These are phyloP conservation scores for Globisporangium recalcitrans DNA, from an alignment of 352 stramenopile species.

Conservation along the genomic window DNA sequence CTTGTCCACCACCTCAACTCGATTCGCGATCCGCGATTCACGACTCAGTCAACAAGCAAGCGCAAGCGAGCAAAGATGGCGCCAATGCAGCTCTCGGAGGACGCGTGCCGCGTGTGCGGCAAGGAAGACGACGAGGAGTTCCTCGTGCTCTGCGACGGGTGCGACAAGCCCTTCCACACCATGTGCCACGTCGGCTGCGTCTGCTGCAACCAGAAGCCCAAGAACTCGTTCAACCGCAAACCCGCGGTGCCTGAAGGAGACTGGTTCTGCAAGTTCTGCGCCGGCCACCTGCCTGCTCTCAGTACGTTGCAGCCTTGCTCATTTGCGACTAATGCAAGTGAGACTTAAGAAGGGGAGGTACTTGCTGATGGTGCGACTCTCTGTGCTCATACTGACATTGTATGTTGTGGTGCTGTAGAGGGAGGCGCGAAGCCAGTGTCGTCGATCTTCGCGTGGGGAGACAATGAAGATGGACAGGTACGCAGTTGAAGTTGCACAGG, in stretches of 20 bases:
- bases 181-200: constrained; percentile 68
- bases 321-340: background rate
- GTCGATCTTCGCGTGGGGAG: constrained; percentile 62
- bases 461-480: constrained; percentile 81
- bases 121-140: constrained; percentile 72
- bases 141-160: constrained; percentile 78
- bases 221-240: constrained; percentile 74
- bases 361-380: background rate
- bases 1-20: background rate
- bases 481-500: background rate
- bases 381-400: background rate
- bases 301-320: constrained; percentile 22
- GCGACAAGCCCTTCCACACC: constrained; percentile 71
- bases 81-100: constrained; percentile 36
- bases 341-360: background rate
- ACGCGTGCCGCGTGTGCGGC: constrained; percentile 78
- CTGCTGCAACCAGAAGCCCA: constrained; percentile 72
- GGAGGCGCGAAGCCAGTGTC: constrained; percentile 39
- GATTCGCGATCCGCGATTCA: too few species aligned
- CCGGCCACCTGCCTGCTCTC: constrained; percentile 44
- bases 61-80: constrained; percentile 7
- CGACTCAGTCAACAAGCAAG: background rate
- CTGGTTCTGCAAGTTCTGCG: constrained; percentile 87
- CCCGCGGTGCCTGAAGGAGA: constrained; percentile 71
- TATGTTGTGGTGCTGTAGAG: constrained; percentile 21